Evolutionary conservation across 2,329 filamentous ascomycete species (phyloP).

Genomic region (Tolypocladium ovalisporum): DNA sequence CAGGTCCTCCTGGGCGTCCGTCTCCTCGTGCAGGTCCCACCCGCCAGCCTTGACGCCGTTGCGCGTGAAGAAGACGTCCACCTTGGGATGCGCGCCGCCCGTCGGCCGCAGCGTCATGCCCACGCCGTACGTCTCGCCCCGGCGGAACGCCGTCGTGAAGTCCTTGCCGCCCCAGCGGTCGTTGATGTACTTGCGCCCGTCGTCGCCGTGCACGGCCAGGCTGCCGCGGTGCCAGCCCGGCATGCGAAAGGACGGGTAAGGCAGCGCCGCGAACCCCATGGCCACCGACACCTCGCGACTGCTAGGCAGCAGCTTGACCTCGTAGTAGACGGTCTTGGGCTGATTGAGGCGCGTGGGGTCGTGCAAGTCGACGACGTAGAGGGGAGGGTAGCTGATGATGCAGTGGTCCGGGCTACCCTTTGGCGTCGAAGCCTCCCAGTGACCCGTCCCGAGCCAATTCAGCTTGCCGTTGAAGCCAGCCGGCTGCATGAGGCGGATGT

Average conservation of each 20-base stretch:
- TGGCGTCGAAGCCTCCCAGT: constrained; percentile 36
- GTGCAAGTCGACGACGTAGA: constrained; percentile 53
- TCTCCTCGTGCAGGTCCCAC: constrained; percentile 69
- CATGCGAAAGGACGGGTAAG: constrained; percentile 67
- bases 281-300: constrained; percentile 43
- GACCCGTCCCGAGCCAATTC: constrained; percentile 32
- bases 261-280: constrained; percentile 60
- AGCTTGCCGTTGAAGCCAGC: constrained; percentile 35
- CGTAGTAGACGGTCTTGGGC: constrained; percentile 56
- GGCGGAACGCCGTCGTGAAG: constrained; percentile 53
- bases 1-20: constrained; percentile 50
- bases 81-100: constrained; percentile 15
- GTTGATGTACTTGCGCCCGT: constrained; percentile 66
- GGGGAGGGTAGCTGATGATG: constrained; percentile 56
- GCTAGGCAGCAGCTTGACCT: constrained; percentile 45
- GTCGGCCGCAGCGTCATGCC: constrained; percentile 51
- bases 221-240: constrained; percentile 74
- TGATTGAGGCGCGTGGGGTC: constrained; percentile 35
- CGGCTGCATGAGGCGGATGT: constrained; percentile 45
- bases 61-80: constrained; percentile 53
- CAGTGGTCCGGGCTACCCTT: constrained; percentile 45
- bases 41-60: constrained; percentile 47
- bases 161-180: constrained; percentile 62
- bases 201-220: constrained; percentile 68
- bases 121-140: constrained; percentile 57